These are phyloP conservation scores for Clitopilus passeckerianus DNA, from an alignment of 768 basidiomycete species.

Conservation along the genomic window DNA sequence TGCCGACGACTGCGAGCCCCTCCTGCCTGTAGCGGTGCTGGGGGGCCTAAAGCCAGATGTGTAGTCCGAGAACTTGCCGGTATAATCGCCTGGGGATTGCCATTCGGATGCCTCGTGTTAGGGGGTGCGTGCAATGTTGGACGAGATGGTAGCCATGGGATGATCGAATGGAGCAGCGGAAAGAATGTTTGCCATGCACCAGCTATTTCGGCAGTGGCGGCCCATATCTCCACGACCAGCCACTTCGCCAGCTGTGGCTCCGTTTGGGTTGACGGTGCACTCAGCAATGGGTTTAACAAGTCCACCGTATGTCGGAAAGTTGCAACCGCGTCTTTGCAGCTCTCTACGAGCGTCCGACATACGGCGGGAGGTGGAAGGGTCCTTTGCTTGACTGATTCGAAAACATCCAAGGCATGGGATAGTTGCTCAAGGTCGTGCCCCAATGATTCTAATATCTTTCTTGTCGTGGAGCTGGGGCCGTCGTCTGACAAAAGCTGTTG, in stretches of 20 bases:
- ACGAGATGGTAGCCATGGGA: constrained; percentile 48
- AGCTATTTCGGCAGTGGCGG: constrained; percentile 84
- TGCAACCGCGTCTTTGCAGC: constrained; percentile 77
- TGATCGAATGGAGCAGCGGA: constrained; percentile 66
- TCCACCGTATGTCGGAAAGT: constrained; percentile 87
- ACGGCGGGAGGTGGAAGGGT: constrained; percentile 62
- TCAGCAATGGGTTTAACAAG: constrained; percentile 76
- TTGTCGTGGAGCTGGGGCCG: constrained; percentile 71
- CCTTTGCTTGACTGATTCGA: constrained; percentile 76
- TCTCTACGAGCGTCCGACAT: constrained; percentile 76
- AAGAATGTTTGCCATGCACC: constrained; percentile 78
- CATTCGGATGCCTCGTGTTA: constrained; percentile 6
- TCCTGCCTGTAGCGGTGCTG: constrained; percentile 16
- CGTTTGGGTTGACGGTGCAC: constrained; percentile 64
- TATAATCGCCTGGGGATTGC: not conserved
- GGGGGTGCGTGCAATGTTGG: constrained; percentile 15
- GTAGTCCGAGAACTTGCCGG: not conserved
- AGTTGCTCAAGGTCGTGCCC: constrained; percentile 76
- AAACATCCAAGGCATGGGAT: constrained; percentile 86
- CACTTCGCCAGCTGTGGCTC: constrained; percentile 88
- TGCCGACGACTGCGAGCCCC: constrained; percentile 67
- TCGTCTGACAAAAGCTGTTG: constrained; percentile 85
- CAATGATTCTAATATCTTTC: constrained; percentile 84
- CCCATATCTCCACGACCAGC: constrained; percentile 83
- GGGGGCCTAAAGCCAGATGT: constrained; percentile 12